Conservation (phyloP, 768 basidiomycete genomes). For the Cystobasidium ongulense region DNA sequence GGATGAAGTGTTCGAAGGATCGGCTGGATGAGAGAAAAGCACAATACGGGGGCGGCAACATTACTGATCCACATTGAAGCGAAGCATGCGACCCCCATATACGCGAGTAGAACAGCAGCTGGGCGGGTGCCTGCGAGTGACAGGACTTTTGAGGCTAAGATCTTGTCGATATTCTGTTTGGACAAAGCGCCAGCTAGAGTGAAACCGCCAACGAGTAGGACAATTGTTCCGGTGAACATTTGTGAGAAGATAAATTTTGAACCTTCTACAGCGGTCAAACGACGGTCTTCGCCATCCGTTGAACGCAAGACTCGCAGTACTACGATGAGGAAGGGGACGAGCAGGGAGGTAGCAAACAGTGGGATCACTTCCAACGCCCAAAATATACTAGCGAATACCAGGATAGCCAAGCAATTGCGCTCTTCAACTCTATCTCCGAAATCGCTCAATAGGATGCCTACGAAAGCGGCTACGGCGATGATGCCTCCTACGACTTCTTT, state of each 20-base stretch:
- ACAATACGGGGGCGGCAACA: constrained; percentile 92
- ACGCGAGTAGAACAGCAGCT: constrained; percentile 73
- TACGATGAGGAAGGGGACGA: constrained; percentile 81
- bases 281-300: constrained; percentile 50
- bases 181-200: constrained; percentile 92
- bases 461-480: constrained; percentile 56
- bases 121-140: constrained; percentile 83
- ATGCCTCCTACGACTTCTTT: constrained; percentile 42
- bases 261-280: constrained; percentile 59
- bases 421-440: constrained; percentile 61
- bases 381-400: constrained; percentile 79
- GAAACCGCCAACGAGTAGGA: constrained; percentile 78
- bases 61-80: constrained; percentile 99
- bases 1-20: constrained; percentile 84
- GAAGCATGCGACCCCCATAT: constrained; percentile 95
- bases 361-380: constrained; percentile 99
- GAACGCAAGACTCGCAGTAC: constrained; percentile 68
- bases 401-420: constrained; percentile 80
- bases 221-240: constrained; percentile 97
- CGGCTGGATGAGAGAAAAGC: constrained; percentile 95
- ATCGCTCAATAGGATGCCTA: constrained; percentile 56
- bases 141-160: constrained; percentile 81
- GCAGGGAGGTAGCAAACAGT: constrained; percentile 88
- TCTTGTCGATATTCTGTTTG: constrained; percentile 84
- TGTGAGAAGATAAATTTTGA: constrained; percentile 86